Evolutionary conservation across 1,139 yeast genomes (phyloP).

Genomic region (Arxiozyma slooffiae): DNA sequence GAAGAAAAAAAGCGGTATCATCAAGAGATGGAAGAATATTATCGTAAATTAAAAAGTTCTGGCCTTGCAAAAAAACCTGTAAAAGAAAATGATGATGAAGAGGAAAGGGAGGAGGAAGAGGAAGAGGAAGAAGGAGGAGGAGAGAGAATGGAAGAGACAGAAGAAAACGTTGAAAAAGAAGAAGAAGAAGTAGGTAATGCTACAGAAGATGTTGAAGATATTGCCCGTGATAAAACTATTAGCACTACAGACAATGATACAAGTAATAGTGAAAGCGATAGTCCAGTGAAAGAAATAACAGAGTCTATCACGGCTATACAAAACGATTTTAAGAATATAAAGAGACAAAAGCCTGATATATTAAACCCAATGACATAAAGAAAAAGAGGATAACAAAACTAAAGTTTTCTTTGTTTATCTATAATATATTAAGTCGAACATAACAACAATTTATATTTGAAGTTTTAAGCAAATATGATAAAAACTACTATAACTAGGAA

Average conservation of each 20-base stretch:
- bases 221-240: background rate
- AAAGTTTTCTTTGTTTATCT: background rate
- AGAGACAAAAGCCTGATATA: background rate
- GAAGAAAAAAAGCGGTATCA: conserved; percentile 71
- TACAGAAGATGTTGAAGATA: background rate
- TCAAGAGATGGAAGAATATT: conserved; percentile 48
- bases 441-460: too few relatives aligned
- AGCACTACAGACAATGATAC: background rate
- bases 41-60: conserved; percentile 7
- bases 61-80: conserved; percentile 10
- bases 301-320: background rate
- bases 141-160: conserved; percentile 7
- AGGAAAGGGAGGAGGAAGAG: conserved; percentile 13
- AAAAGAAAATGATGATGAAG: conserved; percentile 11
- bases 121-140: conserved; percentile 1
- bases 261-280: background rate
- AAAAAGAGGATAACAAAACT: background rate
- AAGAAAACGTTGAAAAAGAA: background rate
- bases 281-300: background rate
- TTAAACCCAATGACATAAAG: background rate
- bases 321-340: background rate
- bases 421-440: too few relatives aligned
- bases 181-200: background rate
- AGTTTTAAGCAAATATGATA: background rate
- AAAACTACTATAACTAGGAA: background rate